These are phyloP conservation scores for Prunus fruticosa DNA, from an alignment of 306 rosid genomes.

Conservation along the genomic window DNA sequence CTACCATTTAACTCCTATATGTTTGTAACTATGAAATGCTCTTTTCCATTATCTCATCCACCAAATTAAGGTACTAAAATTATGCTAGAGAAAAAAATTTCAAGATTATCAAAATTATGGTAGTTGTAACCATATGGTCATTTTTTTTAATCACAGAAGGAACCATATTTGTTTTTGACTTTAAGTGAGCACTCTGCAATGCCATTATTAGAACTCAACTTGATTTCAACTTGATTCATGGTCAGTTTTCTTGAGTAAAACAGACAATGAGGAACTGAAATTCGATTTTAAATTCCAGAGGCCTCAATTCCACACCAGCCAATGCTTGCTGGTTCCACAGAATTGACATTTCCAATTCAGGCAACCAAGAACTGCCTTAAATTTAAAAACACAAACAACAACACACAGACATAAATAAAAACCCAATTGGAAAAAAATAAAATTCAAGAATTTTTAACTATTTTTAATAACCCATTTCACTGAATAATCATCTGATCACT, in stretches of 20 bases:
- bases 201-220: background rate
- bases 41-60: background rate
- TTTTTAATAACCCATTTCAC: background rate
- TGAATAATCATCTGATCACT: background rate
- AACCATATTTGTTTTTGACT: background rate
- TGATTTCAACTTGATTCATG: background rate
- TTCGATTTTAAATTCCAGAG: background rate
- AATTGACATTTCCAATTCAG: background rate
- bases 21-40: background rate
- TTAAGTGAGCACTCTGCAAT: background rate
- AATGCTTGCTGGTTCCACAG: background rate
- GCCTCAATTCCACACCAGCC: background rate
- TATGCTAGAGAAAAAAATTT: background rate
- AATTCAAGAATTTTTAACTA: background rate
- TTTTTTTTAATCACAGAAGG: background rate
- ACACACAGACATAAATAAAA: background rate
- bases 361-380: background rate
- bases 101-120: background rate
- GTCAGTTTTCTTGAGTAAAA: background rate
- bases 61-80: background rate
- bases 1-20: background rate
- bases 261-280: background rate
- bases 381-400: background rate
- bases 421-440: background rate
- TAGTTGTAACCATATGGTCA: background rate